Evolutionary conservation across 371 early-diverging fungal genomes (phyloP).

Genomic region (Gilbertella persicaria): DNA sequence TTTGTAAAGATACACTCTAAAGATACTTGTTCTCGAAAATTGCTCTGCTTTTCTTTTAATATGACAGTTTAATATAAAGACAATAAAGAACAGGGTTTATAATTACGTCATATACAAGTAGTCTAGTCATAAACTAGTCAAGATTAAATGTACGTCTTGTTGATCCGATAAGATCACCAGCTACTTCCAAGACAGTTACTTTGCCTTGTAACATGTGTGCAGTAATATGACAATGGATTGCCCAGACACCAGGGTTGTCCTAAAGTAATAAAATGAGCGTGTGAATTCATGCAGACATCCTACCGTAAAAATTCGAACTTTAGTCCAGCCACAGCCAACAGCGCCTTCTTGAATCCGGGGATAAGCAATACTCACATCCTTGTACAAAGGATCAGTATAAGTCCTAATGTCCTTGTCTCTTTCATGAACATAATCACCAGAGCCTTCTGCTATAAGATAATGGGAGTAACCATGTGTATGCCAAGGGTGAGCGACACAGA

Average conservation of each 20-base stretch:
- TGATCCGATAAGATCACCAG: conserved; percentile 20
- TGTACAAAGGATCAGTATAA: conserved; percentile 23
- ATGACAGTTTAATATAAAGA: too few relatives aligned
- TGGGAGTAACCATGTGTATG: conserved; percentile 43
- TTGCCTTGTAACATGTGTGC: conserved; percentile 52
- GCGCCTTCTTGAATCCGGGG: background rate
- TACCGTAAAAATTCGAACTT: conserved; percentile 33
- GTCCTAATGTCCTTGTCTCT: conserved; percentile 24
- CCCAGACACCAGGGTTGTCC: conserved; percentile 57
- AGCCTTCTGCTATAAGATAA: conserved; percentile 36
- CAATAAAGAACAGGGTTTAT: too few relatives aligned
- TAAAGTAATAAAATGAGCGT: background rate
- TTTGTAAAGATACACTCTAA: too few relatives aligned
- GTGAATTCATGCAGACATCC: too few relatives aligned
- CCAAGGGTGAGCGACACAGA: conserved; percentile 44
- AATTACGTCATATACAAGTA: too few relatives aligned
- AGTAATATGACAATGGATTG: conserved; percentile 50
- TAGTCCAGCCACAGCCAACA: conserved; percentile 38
- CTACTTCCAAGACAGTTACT: conserved; percentile 36
- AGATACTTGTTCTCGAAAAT: too few relatives aligned
- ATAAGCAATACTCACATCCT: conserved; percentile 38
- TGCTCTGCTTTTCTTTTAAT: too few relatives aligned
- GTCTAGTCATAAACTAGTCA: too few relatives aligned
- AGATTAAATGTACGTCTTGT: too few relatives aligned
- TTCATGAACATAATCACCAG: conserved; percentile 31